Base-by-base conservation (phyloP, 164 flowering plant species). In the Echeveria elegans region DNA sequence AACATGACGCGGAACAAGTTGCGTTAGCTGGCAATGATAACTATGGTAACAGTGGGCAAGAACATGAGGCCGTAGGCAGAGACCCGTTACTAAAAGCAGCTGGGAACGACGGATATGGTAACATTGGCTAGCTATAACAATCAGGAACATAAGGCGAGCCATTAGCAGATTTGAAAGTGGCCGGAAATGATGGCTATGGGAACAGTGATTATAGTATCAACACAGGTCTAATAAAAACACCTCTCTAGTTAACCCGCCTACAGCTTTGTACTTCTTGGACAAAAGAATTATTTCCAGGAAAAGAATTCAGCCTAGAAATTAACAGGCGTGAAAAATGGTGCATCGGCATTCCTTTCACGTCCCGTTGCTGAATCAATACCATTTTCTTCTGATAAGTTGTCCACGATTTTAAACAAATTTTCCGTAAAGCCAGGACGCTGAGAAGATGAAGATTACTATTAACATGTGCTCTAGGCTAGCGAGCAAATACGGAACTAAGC, bases 401-500 rank as follows among this genome's bases (percentile, higher is more conserved):
- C 56, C 12, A 19, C n/a, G 0, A 48, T 48, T 18, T 48, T 48
- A 0, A 21, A 48, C 12, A 30, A 53, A 19, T 75, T 78, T 43
- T 72, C 78, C 0, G 70, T 80, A n/a, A 69, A 70, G 19, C 82
- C 82, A 1, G 70, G 77, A 78, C 65, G 79, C 86, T 10, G 68
- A 75, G 36, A 40, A 67, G 16, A 75, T 82, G 70, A 70, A 73
- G 69, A 64, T 65, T n/a, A 77, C 86, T 28, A 73, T 82, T 19
- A 45, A 73, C 3, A 70, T 74, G 61, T 82, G 86, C 43, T 80
- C 80, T 45, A 67, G 36, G 7, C 71, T 77, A 0, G 73, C 48
- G 14, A 68, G 72, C 0, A 48, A 62, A 64, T 81, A 79, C 12
- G 85, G 80, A 70, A 77, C 70, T 7, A 80, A 80, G 72, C 71